Base-by-base conservation (phyloP, 75 land plant genomes). In the Sequoiadendron giganteum region DNA sequence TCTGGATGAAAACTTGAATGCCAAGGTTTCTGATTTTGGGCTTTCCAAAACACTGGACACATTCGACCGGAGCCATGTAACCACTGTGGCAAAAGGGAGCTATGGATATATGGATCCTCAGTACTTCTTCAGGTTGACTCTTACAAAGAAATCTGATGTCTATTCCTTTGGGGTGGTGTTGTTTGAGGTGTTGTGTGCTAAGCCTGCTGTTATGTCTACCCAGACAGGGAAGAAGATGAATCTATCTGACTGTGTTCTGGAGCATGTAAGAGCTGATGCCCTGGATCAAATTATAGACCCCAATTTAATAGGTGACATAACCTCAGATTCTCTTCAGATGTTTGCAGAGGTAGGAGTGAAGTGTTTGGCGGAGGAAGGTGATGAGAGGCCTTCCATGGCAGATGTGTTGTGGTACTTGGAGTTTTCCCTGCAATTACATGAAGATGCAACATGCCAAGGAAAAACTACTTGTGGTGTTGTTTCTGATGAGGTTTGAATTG, bases 361-460 rank as follows among this genome's bases (percentile, higher is more conserved):
- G 48, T 90, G 91, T 85, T 49, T 90, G 2, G 87, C 90, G 18
- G 91, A 88, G 43, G 68, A 87, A 55, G 91, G 91, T n/a, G 85
- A 14, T 54, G 90, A 90, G 25, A 81, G 91, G 42, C 91, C 91
- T 13, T 45, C 91, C 73, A 90, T 90, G 86, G 90, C 90, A 45
- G 91, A 90, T 84, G 91, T 90, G 70, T 87, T 90, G 48, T 90
- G 91, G 91, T 85, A 90, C 49, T 34, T 90, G 18, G 91, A 90
- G 49, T 85, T 68, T 40, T 8, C 56, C n/a, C 45, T 89, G 89
- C 90, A 89, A 56, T 40, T 89, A 28, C 89, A 87, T 34, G 56
- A 89, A 14, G 38, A 43, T 77, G 80, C 80, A 15, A 38, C 40
- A 36, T 39, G 21, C 18, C 61, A 56, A 4, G 21, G 61, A 18